phyloP scores from a whole-genome alignment of 345 rosid genomes.

The Cardamine resedifolia region DNA sequence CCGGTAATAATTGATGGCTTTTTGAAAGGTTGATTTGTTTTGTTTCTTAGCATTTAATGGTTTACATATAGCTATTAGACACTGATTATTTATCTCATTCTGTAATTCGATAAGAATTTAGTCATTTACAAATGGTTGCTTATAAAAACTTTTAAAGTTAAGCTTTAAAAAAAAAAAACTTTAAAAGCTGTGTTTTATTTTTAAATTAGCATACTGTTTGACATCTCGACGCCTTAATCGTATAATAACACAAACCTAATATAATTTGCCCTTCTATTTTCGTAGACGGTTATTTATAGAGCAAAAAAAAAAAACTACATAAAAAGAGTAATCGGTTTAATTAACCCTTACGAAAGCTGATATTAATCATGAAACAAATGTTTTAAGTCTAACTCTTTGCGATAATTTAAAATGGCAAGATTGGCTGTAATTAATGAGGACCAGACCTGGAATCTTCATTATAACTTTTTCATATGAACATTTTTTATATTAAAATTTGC shows the following conservation, averaged over 20 bases:
- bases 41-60: conserved; percentile 7
- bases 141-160: not conserved
- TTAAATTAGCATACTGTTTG: not conserved
- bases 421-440: not conserved
- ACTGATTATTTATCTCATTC: conserved; percentile 1
- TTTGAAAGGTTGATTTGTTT: conserved; percentile 31
- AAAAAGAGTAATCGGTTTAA: not conserved
- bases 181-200: not conserved
- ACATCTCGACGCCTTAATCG: not conserved
- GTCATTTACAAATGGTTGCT: not conserved
- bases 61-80: not conserved
- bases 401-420: not conserved
- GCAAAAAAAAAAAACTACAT: not conserved
- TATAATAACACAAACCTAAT: not conserved
- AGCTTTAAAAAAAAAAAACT: no score
- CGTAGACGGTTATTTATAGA: not conserved
- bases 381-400: not conserved
- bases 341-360: not conserved
- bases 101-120: not conserved
- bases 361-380: not conserved
- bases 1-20: conserved; percentile 26
- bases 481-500: not conserved
- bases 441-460: not conserved
- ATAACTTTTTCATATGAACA: not conserved
- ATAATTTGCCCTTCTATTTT: not conserved